Conservation (phyloP, 208 protist species). For the Trypanosoma congolense region DNA sequence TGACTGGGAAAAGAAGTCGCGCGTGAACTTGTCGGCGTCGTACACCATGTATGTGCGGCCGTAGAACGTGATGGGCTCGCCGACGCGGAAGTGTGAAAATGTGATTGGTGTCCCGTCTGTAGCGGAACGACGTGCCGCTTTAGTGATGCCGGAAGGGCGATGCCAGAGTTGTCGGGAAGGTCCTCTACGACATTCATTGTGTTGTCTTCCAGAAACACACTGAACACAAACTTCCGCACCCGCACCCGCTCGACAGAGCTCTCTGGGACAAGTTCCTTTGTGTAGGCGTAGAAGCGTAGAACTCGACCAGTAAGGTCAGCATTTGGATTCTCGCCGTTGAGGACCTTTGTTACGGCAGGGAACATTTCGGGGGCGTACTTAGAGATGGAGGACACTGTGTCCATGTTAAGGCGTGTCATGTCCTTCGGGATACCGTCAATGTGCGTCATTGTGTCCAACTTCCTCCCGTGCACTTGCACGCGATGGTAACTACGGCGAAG, state of each 20-base stretch:
- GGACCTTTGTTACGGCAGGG: slow-evolving; percentile 6
- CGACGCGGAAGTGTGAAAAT: slow-evolving; percentile 82
- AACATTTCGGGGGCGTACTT: slow-evolving; percentile 17
- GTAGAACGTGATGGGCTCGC: slow-evolving; percentile 90
- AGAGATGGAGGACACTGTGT: slow-evolving; percentile 23
- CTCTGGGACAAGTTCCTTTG: slow-evolving; percentile 93
- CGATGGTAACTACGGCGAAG: slow-evolving; percentile 86
- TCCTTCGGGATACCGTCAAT: slow-evolving; percentile 59
- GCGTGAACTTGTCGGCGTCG: slow-evolving; percentile 93
- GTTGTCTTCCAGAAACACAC: slow-evolving; percentile 95
- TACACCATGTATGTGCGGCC: slow-evolving; percentile 91
- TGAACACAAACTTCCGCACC: slow-evolving; percentile 86
- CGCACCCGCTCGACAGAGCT: slow-evolving; percentile 86
- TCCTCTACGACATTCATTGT: slow-evolving; percentile 95
- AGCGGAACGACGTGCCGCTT: slow-evolving; percentile 89
- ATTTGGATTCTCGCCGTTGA: neutral
- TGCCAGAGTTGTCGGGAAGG: slow-evolving; percentile 91
- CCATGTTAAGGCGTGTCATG: slow-evolving; percentile 25
- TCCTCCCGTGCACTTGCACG: slow-evolving; percentile 49
- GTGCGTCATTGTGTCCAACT: slow-evolving; percentile 36
- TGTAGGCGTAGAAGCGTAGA: slow-evolving; percentile 95
- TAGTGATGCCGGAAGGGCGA: slow-evolving; percentile 89
- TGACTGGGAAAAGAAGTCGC: slow-evolving; percentile 68
- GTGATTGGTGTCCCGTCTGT: slow-evolving; percentile 70
- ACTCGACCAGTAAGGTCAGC: slow-evolving; percentile 67